Conservation (phyloP, 192 early-diverging fungal species). For the Coemansia nantahalensis region DNA sequence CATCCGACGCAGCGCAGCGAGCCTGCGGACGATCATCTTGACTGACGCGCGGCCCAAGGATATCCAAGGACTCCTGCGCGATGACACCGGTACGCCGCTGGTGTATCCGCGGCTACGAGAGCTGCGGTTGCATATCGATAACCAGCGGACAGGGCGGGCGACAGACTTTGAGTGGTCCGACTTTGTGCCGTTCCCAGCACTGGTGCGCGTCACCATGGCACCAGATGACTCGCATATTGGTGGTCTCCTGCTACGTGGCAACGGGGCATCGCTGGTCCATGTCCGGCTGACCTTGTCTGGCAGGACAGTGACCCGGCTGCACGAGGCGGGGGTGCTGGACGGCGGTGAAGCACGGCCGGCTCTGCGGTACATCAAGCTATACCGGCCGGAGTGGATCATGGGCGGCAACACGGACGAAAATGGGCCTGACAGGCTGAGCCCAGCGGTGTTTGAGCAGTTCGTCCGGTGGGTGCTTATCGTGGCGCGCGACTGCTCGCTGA, state of each 20-base stretch:
- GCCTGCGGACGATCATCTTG: neutral
- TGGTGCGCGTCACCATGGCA: neutral
- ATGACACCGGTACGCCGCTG: neutral
- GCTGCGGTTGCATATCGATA: neutral
- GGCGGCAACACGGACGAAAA: neutral
- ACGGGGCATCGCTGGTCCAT: neutral
- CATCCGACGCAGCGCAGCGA: neutral
- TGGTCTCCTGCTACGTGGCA: neutral
- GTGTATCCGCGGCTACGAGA: neutral
- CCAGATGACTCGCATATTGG: neutral
- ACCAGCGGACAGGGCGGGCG: no score
- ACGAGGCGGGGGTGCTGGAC: neutral
- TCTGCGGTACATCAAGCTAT: neutral
- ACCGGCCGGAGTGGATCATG: neutral
- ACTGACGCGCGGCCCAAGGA: neutral
- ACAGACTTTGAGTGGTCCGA: no score
- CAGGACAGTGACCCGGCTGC: neutral
- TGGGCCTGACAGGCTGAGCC: neutral
- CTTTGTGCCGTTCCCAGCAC: neutral
- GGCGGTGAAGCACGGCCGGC: neutral
- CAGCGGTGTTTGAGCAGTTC: neutral
- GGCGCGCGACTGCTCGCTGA: neutral
- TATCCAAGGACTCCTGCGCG: neutral
- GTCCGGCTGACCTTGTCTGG: neutral
- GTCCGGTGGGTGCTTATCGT: neutral